phyloP scores from a whole-genome alignment of 352 stramenopile species.

The Pythium periplocum region DNA sequence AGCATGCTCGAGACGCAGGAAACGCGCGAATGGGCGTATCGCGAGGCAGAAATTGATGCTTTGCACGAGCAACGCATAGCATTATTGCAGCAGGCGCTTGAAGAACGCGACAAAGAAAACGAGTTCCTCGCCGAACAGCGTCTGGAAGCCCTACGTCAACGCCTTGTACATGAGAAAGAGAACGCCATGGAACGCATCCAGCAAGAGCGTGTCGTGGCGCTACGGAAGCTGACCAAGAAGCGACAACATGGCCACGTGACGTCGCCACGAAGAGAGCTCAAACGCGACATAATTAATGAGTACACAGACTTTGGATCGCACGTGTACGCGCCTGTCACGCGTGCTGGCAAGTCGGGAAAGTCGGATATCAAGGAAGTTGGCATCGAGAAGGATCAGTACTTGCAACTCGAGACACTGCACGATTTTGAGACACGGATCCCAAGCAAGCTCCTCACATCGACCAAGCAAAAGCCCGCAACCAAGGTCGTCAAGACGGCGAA shows the following conservation, averaged over 20 bases:
- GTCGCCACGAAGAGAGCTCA: slow-evolving; percentile 27
- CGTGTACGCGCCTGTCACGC: slow-evolving; percentile 81
- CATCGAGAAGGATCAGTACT: slow-evolving; percentile 45
- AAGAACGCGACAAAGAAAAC: slow-evolving; percentile 85
- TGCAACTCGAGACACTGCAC: slow-evolving; percentile 44
- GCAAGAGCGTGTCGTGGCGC: slow-evolving; percentile 78
- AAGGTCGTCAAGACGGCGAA: slow-evolving; percentile 64
- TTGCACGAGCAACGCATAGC: slow-evolving; percentile 75
- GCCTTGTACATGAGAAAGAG: slow-evolving; percentile 72
- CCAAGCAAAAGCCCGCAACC: slow-evolving; percentile 41
- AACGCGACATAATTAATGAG: slow-evolving; percentile 86
- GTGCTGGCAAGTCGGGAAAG: slow-evolving; percentile 51
- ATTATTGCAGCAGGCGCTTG: slow-evolving; percentile 75
- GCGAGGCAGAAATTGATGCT: slow-evolving; percentile 87
- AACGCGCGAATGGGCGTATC: slow-evolving; percentile 80
- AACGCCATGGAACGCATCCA: slow-evolving; percentile 75
- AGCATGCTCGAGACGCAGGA: slow-evolving; percentile 92
- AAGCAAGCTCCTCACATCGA: slow-evolving; percentile 38
- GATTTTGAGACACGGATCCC: slow-evolving; percentile 66
- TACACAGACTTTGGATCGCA: slow-evolving; percentile 81
- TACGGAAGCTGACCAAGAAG: slow-evolving; percentile 89
- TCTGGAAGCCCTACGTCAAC: slow-evolving; percentile 83
- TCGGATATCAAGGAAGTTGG: slow-evolving; percentile 45
- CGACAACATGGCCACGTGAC: slow-evolving; percentile 48
- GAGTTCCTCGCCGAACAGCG: slow-evolving; percentile 91